Percentiles rank a stretch among this genome's conserved stretches.
Conservation (phyloP, 2,329 filamentous ascomycete genomes). For the Trichoderma citrinoviride region DNA sequence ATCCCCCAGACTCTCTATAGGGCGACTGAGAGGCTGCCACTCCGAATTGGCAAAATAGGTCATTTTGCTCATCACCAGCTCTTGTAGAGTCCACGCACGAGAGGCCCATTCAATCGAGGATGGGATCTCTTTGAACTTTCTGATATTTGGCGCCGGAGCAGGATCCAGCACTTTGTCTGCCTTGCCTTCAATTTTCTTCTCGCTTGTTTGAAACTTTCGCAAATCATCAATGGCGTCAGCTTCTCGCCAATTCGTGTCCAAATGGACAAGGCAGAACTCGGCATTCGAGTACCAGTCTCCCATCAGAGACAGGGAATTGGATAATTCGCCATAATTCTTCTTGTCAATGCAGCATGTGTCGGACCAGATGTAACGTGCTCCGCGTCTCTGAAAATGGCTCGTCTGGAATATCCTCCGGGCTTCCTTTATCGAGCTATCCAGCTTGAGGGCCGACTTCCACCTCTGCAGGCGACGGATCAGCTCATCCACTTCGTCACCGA, state of each 20-base stretch:
- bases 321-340: not conserved
- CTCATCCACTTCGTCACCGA: conserved; percentile 7
- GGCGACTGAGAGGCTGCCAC: conserved; percentile 14
- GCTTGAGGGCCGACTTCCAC: conserved; percentile 16
- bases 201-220: not conserved
- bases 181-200: not conserved
- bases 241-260: not conserved
- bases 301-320: not conserved
- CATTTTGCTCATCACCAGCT: conserved; percentile 20
- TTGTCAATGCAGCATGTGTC: conserved; percentile 9
- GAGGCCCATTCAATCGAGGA: conserved; percentile 1
- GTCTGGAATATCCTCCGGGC: conserved; percentile 1
- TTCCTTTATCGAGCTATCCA: not conserved
- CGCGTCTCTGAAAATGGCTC: not conserved
- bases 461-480: not conserved
- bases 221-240: not conserved
- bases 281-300: conserved; percentile 4
- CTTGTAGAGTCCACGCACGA: conserved; percentile 17
- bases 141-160: not conserved
- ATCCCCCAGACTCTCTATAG: conserved; percentile 5
- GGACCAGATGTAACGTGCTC: not conserved
- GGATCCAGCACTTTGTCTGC: not conserved
- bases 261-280: conserved; percentile 3
- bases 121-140: not conserved
- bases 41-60: conserved; percentile 11